These are phyloP conservation scores for Paramecium primaurelia DNA, from an alignment of 73 alveolate genomes.

Conservation along the genomic window DNA sequence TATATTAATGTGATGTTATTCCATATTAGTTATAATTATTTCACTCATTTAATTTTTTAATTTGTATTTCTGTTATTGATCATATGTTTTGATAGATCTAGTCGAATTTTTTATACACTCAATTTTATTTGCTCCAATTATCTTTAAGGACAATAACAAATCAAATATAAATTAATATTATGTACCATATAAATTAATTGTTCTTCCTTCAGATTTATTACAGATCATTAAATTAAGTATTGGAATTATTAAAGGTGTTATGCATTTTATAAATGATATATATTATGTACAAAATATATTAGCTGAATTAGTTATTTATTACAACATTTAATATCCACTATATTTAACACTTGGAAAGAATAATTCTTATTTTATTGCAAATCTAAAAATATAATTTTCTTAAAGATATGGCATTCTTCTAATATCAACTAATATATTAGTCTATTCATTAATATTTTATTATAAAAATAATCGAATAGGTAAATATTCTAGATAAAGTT, in stretches of 20 bases:
- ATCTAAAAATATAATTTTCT: neutral
- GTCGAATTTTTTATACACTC: neutral
- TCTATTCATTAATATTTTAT: neutral
- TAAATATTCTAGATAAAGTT: neutral
- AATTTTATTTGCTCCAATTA: neutral
- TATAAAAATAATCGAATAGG: neutral
- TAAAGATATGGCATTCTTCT: neutral
- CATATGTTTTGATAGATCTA: neutral
- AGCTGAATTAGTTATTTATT: neutral
- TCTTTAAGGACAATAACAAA: neutral
- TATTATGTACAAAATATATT: neutral
- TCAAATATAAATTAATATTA: slow-evolving; percentile 5
- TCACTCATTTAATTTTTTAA: neutral
- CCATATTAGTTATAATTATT: neutral
- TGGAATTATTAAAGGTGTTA: neutral
- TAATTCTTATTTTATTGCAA: neutral
- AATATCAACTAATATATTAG: neutral
- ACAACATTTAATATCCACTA: neutral
- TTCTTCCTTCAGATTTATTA: neutral
- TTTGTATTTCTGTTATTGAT: neutral
- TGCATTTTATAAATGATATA: neutral
- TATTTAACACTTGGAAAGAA: neutral
- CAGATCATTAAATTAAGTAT: neutral
- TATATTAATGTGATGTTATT: neutral
- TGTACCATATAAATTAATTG: neutral